Percentiles rank a stretch among this genome's conserved stretches.
These are phyloP conservation scores for Cocos nucifera DNA, from an alignment of 176 grass and related monocot genomes.

Conservation along the genomic window DNA sequence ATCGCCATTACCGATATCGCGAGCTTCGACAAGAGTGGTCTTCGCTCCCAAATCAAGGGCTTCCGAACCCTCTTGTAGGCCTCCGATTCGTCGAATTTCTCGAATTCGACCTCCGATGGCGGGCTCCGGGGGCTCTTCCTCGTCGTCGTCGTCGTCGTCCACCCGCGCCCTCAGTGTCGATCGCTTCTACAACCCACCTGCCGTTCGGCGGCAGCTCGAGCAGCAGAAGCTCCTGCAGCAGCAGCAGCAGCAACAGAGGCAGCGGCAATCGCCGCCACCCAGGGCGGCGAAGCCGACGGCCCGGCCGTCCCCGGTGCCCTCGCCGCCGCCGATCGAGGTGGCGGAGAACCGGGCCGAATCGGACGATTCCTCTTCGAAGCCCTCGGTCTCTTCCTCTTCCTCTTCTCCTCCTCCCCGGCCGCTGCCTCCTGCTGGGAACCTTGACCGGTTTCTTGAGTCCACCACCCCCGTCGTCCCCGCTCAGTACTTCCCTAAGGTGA, in stretches of 20 bases:
- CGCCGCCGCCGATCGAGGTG: slow-evolving; percentile 18
- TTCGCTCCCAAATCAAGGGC: slow-evolving; percentile 9
- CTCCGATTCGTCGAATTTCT: background rate
- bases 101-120: slow-evolving; percentile 7
- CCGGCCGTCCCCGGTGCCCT: background rate
- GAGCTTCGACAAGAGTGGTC: too few relatives aligned
- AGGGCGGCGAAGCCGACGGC: slow-evolving; percentile 23
- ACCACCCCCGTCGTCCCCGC: slow-evolving; percentile 59
- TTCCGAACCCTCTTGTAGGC: background rate
- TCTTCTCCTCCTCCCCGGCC: slow-evolving; percentile 10
- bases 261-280: slow-evolving; percentile 27
- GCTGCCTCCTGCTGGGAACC: slow-evolving; percentile 31
- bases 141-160: slow-evolving; percentile 5
- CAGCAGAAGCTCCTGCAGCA: background rate
- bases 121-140: slow-evolving; percentile 32
- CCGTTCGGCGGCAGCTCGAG: slow-evolving; percentile 47
- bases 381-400: slow-evolving; percentile 37
- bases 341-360: slow-evolving; percentile 36
- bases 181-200: slow-evolving; percentile 60
- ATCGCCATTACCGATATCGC: slow-evolving; percentile 12
- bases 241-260: slow-evolving; percentile 34
- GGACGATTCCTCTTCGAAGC: slow-evolving; percentile 47
- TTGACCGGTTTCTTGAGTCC: slow-evolving; percentile 66
- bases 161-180: slow-evolving; percentile 30
- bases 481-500: slow-evolving; percentile 46